phyloP scores from a whole-genome alignment of 768 basidiomycete genomes.

The Tricholoma matsutake region DNA sequence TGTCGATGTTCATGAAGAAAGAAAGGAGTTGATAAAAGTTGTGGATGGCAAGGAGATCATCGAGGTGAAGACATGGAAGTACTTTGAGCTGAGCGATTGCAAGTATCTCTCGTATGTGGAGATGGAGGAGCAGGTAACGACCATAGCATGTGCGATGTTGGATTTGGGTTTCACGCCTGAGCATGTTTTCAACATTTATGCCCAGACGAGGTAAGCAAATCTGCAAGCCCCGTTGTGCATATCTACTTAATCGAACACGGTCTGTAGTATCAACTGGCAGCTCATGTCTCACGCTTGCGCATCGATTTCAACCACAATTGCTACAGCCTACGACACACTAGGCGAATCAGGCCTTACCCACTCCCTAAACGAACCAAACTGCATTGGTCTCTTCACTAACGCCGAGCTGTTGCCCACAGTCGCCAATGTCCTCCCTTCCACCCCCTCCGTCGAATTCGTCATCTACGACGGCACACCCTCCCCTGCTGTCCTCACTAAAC shows the following conservation, averaged over 20 bases:
- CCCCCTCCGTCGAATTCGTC: conserved; percentile 73
- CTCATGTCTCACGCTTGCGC: conserved; percentile 80
- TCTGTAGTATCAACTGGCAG: conserved; percentile 77
- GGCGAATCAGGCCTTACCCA: conserved; percentile 86
- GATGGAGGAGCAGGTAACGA: conserved; percentile 58
- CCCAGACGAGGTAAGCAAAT: conserved; percentile 69
- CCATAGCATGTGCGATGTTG: conserved; percentile 68
- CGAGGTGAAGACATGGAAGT: conserved; percentile 96
- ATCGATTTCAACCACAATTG: conserved; percentile 75
- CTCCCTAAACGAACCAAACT: conserved; percentile 81
- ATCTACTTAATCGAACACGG: conserved; percentile 1
- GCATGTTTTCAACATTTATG: conserved; percentile 88
- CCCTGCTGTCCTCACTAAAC: conserved; percentile 50
- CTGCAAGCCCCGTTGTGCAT: conserved; percentile 2
- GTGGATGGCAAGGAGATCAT: conserved; percentile 78
- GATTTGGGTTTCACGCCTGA: conserved; percentile 64
- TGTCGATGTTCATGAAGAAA: conserved; percentile 70
- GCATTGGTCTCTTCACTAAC: conserved; percentile 86
- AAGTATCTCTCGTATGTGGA: conserved; percentile 76
- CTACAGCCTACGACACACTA: conserved; percentile 95
- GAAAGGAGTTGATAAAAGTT: conserved; percentile 83
- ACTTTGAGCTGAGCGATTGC: conserved; percentile 88
- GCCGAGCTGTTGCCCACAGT: conserved; percentile 83
- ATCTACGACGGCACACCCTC: conserved; percentile 79
- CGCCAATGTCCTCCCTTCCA: conserved; percentile 63